Percentiles rank a stretch among this genome's conserved stretches.
These are phyloP conservation scores for Tuber magnatum DNA, from an alignment of 495 filamentous ascomycete species.

Conservation along the genomic window DNA sequence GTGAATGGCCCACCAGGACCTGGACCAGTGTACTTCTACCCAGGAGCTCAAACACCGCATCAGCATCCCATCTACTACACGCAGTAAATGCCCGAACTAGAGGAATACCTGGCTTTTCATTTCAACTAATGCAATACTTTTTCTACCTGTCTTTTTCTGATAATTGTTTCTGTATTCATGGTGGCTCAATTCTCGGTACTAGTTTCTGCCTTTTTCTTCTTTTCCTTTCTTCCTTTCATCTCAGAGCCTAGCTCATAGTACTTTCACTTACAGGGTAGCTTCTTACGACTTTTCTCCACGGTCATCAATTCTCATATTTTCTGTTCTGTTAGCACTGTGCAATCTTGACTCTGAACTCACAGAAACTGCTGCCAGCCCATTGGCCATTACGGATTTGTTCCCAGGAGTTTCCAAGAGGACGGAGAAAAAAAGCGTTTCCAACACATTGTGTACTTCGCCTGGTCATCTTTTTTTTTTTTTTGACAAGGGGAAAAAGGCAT, in stretches of 20 bases:
- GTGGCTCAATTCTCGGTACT: constrained; percentile 4
- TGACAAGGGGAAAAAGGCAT: not conserved
- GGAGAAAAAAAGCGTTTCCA: not conserved
- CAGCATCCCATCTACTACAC: constrained; percentile 62
- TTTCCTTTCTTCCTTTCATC: constrained; percentile 19
- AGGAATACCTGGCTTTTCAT: not conserved
- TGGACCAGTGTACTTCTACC: constrained; percentile 70
- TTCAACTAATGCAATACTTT: constrained; percentile 1
- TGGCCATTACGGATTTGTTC: not conserved
- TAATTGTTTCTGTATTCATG: constrained; percentile 13
- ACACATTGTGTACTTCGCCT: not conserved
- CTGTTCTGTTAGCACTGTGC: not conserved
- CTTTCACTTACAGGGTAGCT: not conserved
- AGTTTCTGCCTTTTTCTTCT: constrained; percentile 10
- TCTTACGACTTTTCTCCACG: not conserved
- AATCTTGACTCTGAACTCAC: not conserved
- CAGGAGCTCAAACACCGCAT: constrained; percentile 47
- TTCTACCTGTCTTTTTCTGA: constrained; percentile 5
- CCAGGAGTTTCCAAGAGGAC: not conserved
- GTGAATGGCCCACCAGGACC: constrained; percentile 49
- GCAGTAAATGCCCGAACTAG: constrained; percentile 43
- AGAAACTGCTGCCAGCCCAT: not conserved
- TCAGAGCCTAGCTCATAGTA: constrained; percentile 3
- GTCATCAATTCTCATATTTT: not conserved
- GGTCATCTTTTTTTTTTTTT: not conserved